phyloP scores from a whole-genome alignment of 179 eudicot genomes.

The Monotropa hypopitys region DNA sequence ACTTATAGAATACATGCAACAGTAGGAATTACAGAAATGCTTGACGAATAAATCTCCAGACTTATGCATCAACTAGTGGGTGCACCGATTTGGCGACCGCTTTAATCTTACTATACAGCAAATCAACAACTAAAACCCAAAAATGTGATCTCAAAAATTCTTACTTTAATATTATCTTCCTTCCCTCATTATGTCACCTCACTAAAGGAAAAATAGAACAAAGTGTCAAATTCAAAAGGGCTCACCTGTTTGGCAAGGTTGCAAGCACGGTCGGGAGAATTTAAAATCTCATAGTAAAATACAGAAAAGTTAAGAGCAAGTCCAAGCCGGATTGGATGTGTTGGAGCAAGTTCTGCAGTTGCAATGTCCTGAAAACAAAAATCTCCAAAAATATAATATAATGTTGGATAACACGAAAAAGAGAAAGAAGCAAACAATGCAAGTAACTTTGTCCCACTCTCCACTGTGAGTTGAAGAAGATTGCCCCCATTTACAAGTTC shows the following conservation, averaged over 20 bases:
- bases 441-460: not conserved
- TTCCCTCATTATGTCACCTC: too few relatives aligned
- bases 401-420: not conserved
- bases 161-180: too few relatives aligned
- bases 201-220: not conserved
- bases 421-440: not conserved
- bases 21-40: not conserved
- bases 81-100: not conserved
- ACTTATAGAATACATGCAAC: not conserved
- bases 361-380: constrained; percentile 11
- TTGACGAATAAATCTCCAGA: not conserved
- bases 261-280: constrained; percentile 35
- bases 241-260: constrained; percentile 17
- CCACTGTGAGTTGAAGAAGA: not conserved
- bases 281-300: constrained; percentile 50
- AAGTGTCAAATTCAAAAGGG: not conserved
- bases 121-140: too few relatives aligned
- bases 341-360: constrained; percentile 32
- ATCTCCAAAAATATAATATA: not conserved
- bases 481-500: not conserved
- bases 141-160: too few relatives aligned
- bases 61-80: not conserved
- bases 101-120: too few relatives aligned
- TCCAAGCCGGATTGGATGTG: constrained; percentile 57
- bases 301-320: constrained; percentile 57